phyloP scores from a whole-genome alignment of 208 protist genomes.

The Herpetomonas muscarum region DNA sequence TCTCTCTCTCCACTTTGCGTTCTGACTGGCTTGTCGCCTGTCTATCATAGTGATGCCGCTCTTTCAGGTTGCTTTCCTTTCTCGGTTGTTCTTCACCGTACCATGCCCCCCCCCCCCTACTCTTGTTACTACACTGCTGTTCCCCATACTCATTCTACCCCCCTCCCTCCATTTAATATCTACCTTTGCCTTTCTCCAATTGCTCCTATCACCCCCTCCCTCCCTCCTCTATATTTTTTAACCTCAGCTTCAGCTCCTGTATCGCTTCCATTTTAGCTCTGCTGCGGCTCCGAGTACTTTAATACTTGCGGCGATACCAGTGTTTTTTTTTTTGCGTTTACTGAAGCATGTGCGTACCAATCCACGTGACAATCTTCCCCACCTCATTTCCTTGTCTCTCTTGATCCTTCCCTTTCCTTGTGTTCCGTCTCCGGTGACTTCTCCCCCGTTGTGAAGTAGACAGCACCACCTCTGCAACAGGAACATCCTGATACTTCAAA shows the following conservation, averaged over 20 bases:
- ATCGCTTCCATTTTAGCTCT: too few species aligned
- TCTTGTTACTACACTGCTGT: not conserved
- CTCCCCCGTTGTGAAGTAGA: too few species aligned
- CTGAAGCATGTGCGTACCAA: not conserved
- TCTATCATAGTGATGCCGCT: not conserved
- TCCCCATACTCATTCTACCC: not conserved
- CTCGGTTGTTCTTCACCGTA: not conserved
- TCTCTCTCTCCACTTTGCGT: not conserved
- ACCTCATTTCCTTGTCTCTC: not conserved
- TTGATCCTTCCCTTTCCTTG: slow-evolving; percentile 3
- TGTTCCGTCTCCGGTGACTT: slow-evolving; percentile 2
- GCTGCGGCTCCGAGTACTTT: too few species aligned
- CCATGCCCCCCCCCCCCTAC: too few species aligned
- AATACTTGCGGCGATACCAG: too few species aligned
- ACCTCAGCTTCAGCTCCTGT: not conserved
- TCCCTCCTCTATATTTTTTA: not conserved
- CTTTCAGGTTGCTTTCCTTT: not conserved
- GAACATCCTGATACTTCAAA: too few species aligned
- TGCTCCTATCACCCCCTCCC: not conserved
- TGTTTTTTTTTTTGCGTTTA: too few species aligned
- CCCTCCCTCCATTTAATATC: too few species aligned
- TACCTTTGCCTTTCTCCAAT: not conserved
- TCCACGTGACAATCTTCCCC: not conserved
- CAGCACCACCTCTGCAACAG: too few species aligned
- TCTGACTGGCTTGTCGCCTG: not conserved